Evolutionary conservation across 139 green algal genomes (phyloP).

Genomic region (Zygnema cylindricum): DNA sequence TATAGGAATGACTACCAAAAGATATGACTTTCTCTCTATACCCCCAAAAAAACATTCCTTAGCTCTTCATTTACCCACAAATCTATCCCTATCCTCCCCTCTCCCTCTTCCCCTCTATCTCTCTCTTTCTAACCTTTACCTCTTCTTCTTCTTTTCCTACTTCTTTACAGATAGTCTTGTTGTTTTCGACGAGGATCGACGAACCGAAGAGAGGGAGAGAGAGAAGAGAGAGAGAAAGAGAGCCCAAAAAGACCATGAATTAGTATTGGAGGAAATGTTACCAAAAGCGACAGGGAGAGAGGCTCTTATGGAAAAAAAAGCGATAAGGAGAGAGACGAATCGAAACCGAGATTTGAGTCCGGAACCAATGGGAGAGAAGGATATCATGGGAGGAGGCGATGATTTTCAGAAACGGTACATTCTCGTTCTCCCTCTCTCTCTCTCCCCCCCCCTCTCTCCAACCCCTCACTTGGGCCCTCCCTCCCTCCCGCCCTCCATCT

Average conservation of each 20-base stretch:
- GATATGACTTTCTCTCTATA: no score
- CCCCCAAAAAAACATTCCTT: no score
- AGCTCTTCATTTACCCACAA: background rate
- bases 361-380: conserved; percentile 44
- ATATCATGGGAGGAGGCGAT: conserved; percentile 52
- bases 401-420: conserved; percentile 48
- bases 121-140: background rate
- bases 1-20: no score
- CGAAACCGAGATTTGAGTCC: conserved; percentile 40
- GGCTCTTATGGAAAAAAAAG: conserved; percentile 48
- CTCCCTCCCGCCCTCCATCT: no score
- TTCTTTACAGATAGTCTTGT: conserved; percentile 12
- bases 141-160: conserved; percentile 6
- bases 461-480: no score
- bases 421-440: no score
- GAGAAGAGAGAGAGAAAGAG: conserved; percentile 57
- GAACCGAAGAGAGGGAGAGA: background rate
- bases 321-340: conserved; percentile 9
- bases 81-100: background rate
- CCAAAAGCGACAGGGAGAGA: conserved; percentile 58
- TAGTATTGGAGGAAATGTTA: conserved; percentile 52
- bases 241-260: conserved; percentile 41
- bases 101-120: conserved; percentile 6
- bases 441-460: no score
- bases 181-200: conserved; percentile 41